Evolutionary conservation across 441 rosid species (phyloP).

Genomic region (Bruguiera hainesii): DNA sequence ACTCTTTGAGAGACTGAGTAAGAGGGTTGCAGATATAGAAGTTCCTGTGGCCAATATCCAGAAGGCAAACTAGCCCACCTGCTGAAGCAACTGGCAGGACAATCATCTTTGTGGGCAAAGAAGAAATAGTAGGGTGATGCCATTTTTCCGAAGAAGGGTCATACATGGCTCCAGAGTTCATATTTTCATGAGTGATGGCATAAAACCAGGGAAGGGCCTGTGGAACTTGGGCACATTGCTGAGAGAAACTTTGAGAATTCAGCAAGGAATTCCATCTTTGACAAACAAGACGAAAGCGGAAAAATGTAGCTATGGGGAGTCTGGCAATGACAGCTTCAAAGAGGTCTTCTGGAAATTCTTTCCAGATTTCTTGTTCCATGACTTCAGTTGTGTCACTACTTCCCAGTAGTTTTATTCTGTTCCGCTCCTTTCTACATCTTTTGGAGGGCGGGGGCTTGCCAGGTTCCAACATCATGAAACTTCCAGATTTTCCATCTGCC

Average conservation of each 20-base stretch:
- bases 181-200: constrained; percentile 78
- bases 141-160: constrained; percentile 83
- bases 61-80: constrained; percentile 94
- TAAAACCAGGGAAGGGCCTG: constrained; percentile 79
- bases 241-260: constrained; percentile 76
- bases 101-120: constrained; percentile 65
- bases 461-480: constrained; percentile 60
- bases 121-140: constrained; percentile 73
- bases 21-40: constrained; percentile 92
- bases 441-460: constrained; percentile 70
- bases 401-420: constrained; percentile 47
- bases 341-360: constrained; percentile 93
- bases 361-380: constrained; percentile 86
- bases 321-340: constrained; percentile 89
- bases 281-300: constrained; percentile 89
- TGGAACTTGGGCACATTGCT: constrained; percentile 57
- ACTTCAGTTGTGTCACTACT: constrained; percentile 36
- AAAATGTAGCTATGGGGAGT: constrained; percentile 75
- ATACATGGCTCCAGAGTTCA: constrained; percentile 84
- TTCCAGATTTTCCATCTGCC: constrained; percentile 77
- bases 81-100: constrained; percentile 91
- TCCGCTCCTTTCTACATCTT: constrained; percentile 66
- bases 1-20: constrained; percentile 69
- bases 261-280: constrained; percentile 75
- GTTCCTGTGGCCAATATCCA: constrained; percentile 81